These are phyloP conservation scores for Emydomyces testavorans DNA, from an alignment of 2,329 filamentous ascomycete genomes.

Conservation along the genomic window DNA sequence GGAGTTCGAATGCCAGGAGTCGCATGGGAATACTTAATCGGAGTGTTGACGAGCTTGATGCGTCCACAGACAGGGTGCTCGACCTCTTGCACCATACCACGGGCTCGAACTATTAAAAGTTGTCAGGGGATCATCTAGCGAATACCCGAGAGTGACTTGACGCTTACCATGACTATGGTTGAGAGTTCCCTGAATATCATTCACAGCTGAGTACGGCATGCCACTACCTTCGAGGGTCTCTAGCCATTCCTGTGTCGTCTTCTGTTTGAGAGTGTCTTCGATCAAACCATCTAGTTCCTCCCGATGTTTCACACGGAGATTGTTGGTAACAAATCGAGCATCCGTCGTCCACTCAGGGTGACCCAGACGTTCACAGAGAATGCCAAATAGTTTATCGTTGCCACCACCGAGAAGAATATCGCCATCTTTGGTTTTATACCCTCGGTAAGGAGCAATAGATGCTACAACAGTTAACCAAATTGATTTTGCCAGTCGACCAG, in stretches of 20 bases:
- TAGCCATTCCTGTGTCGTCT: constrained; percentile 81
- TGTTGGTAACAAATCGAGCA: constrained; percentile 47
- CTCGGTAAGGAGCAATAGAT: constrained; percentile 92
- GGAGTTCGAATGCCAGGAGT: constrained; percentile 62
- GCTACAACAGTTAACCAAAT: constrained; percentile 41
- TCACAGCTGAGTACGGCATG: constrained; percentile 89
- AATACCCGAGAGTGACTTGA: neutral
- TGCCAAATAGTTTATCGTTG: constrained; percentile 51
- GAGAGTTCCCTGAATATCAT: constrained; percentile 76
- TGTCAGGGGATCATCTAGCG: constrained; percentile 4
- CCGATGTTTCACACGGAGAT: constrained; percentile 54
- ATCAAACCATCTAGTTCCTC: constrained; percentile 66
- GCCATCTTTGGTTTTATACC: constrained; percentile 56
- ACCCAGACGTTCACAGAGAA: constrained; percentile 47
- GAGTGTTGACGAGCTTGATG: constrained; percentile 84
- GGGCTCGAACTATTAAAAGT: constrained; percentile 46
- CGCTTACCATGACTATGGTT: constrained; percentile 67
- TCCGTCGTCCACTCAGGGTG: constrained; percentile 50
- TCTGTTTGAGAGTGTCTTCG: constrained; percentile 59
- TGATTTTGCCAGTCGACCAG: constrained; percentile 7
- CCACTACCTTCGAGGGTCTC: constrained; percentile 77
- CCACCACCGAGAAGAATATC: constrained; percentile 54
- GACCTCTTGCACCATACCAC: constrained; percentile 81
- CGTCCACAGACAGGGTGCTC: constrained; percentile 73
- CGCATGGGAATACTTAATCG: constrained; percentile 83